Percentiles rank a stretch among this genome's conserved stretches.
phyloP scores from a whole-genome alignment of 2,329 filamentous ascomycete genomes.

The Colletotrichum eremochloae region DNA sequence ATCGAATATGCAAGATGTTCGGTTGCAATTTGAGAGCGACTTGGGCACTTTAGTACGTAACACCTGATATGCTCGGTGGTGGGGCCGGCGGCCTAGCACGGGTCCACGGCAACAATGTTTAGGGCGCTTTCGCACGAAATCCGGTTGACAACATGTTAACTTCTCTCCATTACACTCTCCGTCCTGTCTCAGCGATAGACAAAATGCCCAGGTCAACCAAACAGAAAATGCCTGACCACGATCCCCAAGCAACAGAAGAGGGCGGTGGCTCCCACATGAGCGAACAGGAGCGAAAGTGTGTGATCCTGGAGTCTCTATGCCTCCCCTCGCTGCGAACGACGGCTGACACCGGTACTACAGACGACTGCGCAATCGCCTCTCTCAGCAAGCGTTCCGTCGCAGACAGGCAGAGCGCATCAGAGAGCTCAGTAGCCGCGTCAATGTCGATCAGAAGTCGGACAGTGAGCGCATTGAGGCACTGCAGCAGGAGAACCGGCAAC shows the following conservation, averaged over 20 bases:
- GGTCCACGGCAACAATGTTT: background rate
- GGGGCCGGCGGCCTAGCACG: background rate
- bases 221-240: background rate
- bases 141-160: background rate
- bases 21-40: background rate
- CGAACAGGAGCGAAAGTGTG: conserved; percentile 30
- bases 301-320: background rate
- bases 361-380: conserved; percentile 51
- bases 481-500: conserved; percentile 46
- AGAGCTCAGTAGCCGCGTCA: conserved; percentile 45
- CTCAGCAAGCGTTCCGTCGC: conserved; percentile 50
- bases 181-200: background rate
- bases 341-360: conserved; percentile 33
- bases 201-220: background rate
- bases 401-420: conserved; percentile 48
- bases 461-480: conserved; percentile 46
- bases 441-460: conserved; percentile 44
- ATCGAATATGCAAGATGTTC: accelerated
- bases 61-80: background rate
- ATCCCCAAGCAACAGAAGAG: background rate
- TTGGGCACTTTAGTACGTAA: background rate
- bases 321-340: no score
- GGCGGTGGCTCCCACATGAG: background rate
- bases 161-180: background rate
- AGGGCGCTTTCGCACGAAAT: background rate